Conservation (phyloP, 495 filamentous ascomycete genomes). For the Annulohypoxylon nitens region DNA sequence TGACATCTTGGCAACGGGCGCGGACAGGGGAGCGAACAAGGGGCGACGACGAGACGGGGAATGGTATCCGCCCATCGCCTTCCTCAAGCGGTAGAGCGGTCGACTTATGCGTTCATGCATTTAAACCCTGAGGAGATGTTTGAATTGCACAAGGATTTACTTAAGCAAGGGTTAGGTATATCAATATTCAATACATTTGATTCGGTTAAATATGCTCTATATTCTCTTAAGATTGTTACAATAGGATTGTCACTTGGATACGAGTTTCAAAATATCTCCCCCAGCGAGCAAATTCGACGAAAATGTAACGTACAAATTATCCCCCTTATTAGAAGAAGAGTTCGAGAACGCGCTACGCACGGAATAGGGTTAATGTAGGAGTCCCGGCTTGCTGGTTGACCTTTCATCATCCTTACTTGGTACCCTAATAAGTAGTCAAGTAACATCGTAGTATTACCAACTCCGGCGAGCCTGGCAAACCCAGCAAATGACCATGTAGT, state of each 20-base stretch:
- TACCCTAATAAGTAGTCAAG: constrained; percentile 1
- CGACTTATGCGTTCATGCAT: constrained; percentile 1
- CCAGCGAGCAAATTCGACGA: not conserved
- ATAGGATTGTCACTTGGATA: constrained; percentile 7
- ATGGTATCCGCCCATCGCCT: not conserved
- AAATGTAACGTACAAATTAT: not conserved
- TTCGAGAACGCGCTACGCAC: constrained; percentile 10
- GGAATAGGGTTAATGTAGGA: not conserved
- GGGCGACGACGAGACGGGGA: constrained; percentile 10
- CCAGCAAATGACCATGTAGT: not conserved
- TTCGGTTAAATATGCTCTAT: not conserved
- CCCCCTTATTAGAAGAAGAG: constrained; percentile 7
- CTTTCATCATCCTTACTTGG: not conserved
- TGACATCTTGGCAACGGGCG: constrained; percentile 6
- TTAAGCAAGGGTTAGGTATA: not conserved
- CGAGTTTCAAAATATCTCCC: not conserved
- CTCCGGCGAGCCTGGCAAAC: not conserved
- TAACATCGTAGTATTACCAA: not conserved
- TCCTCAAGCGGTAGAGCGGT: not conserved
- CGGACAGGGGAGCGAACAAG: not conserved
- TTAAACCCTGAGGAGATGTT: not conserved
- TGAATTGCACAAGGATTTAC: not conserved
- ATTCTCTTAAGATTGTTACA: not conserved
- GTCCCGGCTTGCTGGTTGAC: constrained; percentile 8
- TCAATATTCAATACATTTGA: not conserved